A percentile compares a stretch with the other conserved stretches of the same genome.
Evolutionary conservation across 2,329 filamentous ascomycete species (phyloP).

Genomic region (Cytospora piceicola): DNA sequence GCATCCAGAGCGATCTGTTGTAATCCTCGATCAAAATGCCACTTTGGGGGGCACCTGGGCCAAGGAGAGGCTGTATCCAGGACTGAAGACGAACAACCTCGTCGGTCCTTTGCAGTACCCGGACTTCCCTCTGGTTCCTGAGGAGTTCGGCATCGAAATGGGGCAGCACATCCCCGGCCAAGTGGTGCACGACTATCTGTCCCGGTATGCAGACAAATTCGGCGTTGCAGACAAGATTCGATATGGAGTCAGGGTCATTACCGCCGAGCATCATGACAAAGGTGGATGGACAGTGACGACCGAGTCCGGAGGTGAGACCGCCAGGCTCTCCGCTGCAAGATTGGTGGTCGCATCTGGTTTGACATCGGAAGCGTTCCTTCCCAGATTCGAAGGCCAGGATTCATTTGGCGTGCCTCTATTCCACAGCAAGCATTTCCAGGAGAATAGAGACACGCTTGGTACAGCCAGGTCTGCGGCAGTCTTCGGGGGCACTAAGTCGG

Average conservation of each 20-base stretch:
- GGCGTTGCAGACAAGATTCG: slow-evolving; percentile 47
- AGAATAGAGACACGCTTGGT: slow-evolving; percentile 46
- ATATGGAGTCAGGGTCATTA: slow-evolving; percentile 44
- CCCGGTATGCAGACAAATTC: slow-evolving; percentile 49
- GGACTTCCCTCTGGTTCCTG: slow-evolving; percentile 70
- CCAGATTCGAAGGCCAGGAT: slow-evolving; percentile 51
- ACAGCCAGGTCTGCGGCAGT: slow-evolving; percentile 54
- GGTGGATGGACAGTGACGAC: slow-evolving; percentile 50
- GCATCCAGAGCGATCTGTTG: slow-evolving; percentile 59
- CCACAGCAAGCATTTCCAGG: slow-evolving; percentile 52
- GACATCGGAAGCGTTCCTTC: slow-evolving; percentile 55
- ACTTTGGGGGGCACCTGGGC: slow-evolving; percentile 73
- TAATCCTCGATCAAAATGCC: slow-evolving; percentile 60
- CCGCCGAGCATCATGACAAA: slow-evolving; percentile 47
- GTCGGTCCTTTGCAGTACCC: slow-evolving; percentile 73
- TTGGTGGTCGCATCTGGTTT: slow-evolving; percentile 60
- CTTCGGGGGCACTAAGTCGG: slow-evolving; percentile 66
- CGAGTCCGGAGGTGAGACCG: slow-evolving; percentile 24
- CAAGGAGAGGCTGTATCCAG: slow-evolving; percentile 66
- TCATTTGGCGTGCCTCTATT: slow-evolving; percentile 52
- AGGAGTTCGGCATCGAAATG: slow-evolving; percentile 52
- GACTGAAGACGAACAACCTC: slow-evolving; percentile 75
- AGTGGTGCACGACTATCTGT: slow-evolving; percentile 53
- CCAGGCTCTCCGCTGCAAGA: slow-evolving; percentile 46
- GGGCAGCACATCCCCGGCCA: slow-evolving; percentile 53